Evolutionary conservation across 441 rosid genomes (phyloP), one percentile per base, ranked within the genome.

Genomic region (Brassica balearica): DNA sequence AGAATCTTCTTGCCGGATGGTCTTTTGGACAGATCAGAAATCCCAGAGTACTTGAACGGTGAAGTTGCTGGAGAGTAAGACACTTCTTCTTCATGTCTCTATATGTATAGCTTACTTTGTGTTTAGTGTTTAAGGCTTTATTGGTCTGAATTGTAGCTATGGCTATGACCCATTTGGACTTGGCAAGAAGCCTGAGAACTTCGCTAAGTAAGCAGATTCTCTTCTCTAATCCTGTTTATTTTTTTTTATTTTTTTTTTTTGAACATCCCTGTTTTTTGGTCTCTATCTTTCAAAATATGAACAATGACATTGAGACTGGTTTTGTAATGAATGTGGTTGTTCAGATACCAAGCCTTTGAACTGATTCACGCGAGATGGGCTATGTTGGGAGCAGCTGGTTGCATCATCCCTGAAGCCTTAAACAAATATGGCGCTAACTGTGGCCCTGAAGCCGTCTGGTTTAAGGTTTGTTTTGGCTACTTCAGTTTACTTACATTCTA

Each of bases 401-500:
- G 82, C 86, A 86, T 95, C 82, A 91, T 95, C 75, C 98, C 98
- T 25, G 98, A 95, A 85, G 97, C 97, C 51, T 90, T 89, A 59
- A 92, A 95, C 96, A 95, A 95, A 84, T 95, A 76, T 14, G 98
- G 98, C 3, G 97, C 98, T 75, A 91, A 92, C 88, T 95, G 98
- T n/a, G 97, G 97, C 12, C 98, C 98, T 36, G 98, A 95, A 87
- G 98, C 98, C 1, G 98, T 95, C 62, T 92, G 98, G 97, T 95
- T 95, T 80, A 95, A 92, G 97, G 98, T 94, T 36, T 8, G 91
- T 25, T 20, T 48, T 0, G 3, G 68, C 25, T n/a, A 2, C 14
- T 53, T 14, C 14, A 14, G 1, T 22, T 12, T 4, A 23, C 25
- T 65, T 34, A 14, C 38, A 65, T n/a, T 65, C 43, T 20, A 9